Base-by-base conservation (phyloP, 1,139 yeast species). In the Saccharomyces hybrid region DNA sequence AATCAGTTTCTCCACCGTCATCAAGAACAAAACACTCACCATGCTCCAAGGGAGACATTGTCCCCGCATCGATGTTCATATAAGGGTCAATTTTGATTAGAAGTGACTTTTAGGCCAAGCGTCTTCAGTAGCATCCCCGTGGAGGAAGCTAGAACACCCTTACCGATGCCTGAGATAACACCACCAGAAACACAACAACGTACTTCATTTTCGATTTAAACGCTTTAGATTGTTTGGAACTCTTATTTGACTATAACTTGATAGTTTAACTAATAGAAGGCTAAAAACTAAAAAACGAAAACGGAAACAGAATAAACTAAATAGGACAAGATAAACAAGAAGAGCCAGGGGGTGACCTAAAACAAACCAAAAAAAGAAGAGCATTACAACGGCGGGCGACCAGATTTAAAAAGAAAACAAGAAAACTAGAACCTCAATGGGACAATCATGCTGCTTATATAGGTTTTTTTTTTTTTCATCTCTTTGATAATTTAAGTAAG, bases 161-260 rank as follows among this genome's bases (percentile, higher is more conserved):
- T 93, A 72, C 99, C 99, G 71, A 93, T 93, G 75, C 99, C 99
- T 64, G 97, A 88, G 66, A 93, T 93, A 65, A 93, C 99, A 81
- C 86, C 99, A 73, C 99, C 99, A 59, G 98, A n/a, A n/a, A 91
- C 52, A 93, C 99, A 68, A 93, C 96, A 68, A 93, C 98, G 96
- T 90, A 93, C 75, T 93, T 93, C 99, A 93, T 91, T 16, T 16
- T 24, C 42, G 8, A 16, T 14, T 14, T 46, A 14, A 2, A 9
- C 29, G 11, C 12, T 12, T 46, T 16, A 0, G 16, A 14, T 14
- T 38, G 6, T 38, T 38, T 19, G n/a, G 24, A 38, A 38, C 26
- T 38, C 24, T 38, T 19, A n/a, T 12, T 38, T 38, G 24, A 19
- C 7, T n/a, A 34, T 19, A 16, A 28, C 11, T 38, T 9, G 44